A percentile compares a stretch with the other conserved stretches of the same genome.
Evolutionary conservation across 2,329 filamentous ascomycete genomes (phyloP).

Genomic region (Fusarium euwallaceae): DNA sequence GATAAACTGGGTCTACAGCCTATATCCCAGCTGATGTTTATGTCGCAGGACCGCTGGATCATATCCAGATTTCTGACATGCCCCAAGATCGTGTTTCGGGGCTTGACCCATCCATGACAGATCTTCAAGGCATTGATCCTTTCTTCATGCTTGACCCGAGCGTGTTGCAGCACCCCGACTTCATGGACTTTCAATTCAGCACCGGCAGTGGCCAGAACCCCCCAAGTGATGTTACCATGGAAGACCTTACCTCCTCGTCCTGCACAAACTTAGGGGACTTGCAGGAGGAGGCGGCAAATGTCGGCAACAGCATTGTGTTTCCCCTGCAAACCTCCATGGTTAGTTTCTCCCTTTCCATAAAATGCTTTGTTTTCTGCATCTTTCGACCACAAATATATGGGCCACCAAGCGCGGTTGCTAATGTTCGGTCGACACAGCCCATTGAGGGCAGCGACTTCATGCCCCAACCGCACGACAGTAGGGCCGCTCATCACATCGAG

Average conservation of each 20-base stretch:
- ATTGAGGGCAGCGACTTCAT: background rate
- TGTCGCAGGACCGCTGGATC: background rate
- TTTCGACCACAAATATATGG: fast-evolving
- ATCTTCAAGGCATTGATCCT: background rate
- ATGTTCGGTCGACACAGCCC: background rate
- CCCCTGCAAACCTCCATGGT: background rate
- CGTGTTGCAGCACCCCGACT: background rate
- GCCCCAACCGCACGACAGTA: background rate
- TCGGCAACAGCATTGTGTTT: background rate
- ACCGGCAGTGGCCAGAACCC: background rate
- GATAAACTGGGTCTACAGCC: background rate
- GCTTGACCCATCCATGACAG: background rate
- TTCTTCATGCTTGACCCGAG: background rate
- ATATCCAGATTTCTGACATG: background rate
- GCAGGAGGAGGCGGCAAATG: background rate
- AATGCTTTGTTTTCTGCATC: background rate
- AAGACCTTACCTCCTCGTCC: background rate
- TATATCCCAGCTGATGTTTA: background rate
- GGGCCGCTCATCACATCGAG: too few species aligned
- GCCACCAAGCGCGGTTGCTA: background rate
- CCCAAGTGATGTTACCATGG: background rate
- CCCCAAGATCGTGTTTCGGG: background rate
- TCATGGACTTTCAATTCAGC: background rate
- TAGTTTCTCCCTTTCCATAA: background rate
- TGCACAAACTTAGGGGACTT: background rate